Conservation (phyloP, 2,329 filamentous ascomycete species). For the Talaromyces marneffei region DNA sequence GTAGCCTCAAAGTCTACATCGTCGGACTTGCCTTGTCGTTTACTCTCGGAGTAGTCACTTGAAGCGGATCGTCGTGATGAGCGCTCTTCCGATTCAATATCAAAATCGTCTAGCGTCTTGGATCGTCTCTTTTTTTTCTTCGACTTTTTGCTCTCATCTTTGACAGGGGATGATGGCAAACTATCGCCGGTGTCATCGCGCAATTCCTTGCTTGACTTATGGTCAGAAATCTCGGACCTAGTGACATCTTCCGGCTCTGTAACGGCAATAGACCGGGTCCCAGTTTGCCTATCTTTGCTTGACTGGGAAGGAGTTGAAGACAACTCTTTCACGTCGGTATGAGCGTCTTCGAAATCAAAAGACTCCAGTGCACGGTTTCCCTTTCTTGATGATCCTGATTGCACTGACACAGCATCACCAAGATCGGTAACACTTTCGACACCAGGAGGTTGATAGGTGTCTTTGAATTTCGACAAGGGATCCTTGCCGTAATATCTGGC, state of each 20-base stretch:
- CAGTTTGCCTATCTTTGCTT: neutral
- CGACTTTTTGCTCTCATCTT: conserved; percentile 12
- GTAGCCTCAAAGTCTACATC: neutral
- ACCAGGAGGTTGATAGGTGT: conserved; percentile 47
- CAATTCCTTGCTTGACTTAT: neutral
- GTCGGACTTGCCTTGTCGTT: neutral
- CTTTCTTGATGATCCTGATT: neutral
- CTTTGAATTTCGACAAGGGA: conserved; percentile 56
- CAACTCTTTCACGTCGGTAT: neutral
- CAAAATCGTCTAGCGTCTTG: conserved; percentile 20
- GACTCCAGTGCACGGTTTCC: neutral
- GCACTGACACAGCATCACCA: conserved; percentile 19
- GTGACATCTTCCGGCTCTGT: neutral
- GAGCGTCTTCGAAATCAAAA: neutral
- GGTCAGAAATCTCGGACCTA: neutral
- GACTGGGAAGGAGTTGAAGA: neutral
- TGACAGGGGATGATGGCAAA: conserved; percentile 19
- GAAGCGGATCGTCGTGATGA: neutral
- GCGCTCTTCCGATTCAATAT: conserved; percentile 16
- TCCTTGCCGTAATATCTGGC: conserved; percentile 57
- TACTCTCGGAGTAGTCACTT: neutral
- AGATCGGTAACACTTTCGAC: conserved; percentile 39
- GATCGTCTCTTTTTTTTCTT: conserved; percentile 19
- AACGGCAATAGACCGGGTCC: neutral
- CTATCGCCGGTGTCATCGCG: conserved; percentile 11